A percentile compares a stretch with the other conserved stretches of the same genome.
phyloP scores from a whole-genome alignment of 2,329 filamentous ascomycete species.

The Penicillium sclerotigenum region DNA sequence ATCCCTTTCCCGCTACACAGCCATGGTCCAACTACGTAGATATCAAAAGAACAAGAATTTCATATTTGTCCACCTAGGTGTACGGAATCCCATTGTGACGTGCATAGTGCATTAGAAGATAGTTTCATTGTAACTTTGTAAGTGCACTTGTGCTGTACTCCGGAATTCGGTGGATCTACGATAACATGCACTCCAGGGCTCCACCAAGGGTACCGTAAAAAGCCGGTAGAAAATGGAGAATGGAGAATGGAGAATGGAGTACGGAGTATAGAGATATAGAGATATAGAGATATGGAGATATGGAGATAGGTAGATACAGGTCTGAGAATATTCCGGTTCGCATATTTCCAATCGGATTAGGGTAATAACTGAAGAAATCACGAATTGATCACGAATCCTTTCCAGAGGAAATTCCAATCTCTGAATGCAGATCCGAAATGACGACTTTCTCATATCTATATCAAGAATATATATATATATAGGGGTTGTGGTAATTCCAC shows the following conservation, averaged over 20 bases:
- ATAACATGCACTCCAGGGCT: slow-evolving; percentile 11
- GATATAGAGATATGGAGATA: background rate
- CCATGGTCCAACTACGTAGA: background rate
- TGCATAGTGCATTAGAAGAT: slow-evolving; percentile 20
- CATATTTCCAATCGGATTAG: background rate
- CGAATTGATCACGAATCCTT: background rate
- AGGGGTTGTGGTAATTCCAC: slow-evolving; percentile 15
- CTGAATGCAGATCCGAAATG: slow-evolving; percentile 8
- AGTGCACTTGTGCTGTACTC: slow-evolving; percentile 19
- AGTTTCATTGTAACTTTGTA: background rate
- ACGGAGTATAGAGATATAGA: background rate
- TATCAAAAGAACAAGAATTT: background rate
- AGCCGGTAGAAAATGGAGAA: slow-evolving; percentile 9
- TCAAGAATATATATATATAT: background rate
- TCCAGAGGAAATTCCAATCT: background rate
- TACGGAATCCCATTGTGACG: slow-evolving; percentile 19
- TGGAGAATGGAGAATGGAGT: slow-evolving; percentile 3
- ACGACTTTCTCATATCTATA: background rate
- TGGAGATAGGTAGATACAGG: background rate
- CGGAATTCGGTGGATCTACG: slow-evolving; percentile 12
- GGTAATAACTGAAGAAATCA: background rate
- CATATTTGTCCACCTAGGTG: background rate
- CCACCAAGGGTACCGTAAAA: slow-evolving; percentile 18
- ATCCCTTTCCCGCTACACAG: background rate
- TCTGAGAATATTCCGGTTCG: background rate